Evolutionary conservation across 371 early-diverging fungal species (phyloP).

Genomic region (Rhizopus sp.): DNA sequence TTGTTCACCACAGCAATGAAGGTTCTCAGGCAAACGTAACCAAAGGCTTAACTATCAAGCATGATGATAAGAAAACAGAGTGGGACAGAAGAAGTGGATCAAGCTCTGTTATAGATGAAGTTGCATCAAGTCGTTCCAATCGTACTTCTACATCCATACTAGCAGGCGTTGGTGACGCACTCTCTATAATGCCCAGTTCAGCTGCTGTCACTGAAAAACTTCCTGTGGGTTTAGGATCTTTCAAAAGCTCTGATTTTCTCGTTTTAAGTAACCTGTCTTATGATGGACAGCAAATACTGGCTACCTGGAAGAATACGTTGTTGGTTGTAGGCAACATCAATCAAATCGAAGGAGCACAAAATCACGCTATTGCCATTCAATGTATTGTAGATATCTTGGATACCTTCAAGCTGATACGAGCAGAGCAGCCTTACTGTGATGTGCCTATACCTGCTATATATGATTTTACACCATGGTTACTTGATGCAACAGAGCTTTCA

Average conservation of each 20-base stretch:
- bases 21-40: conserved; percentile 8
- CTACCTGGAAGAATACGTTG: conserved; percentile 72
- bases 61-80: conserved; percentile 23
- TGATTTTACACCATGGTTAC: conserved; percentile 67
- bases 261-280: conserved; percentile 38
- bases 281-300: conserved; percentile 43
- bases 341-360: conserved; percentile 58
- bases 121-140: conserved; percentile 40
- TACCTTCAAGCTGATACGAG: conserved; percentile 51
- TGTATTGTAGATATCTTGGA: conserved; percentile 76
- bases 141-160: conserved; percentile 38
- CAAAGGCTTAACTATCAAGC: conserved; percentile 5
- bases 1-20: conserved; percentile 37
- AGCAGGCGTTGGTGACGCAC: conserved; percentile 10
- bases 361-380: conserved; percentile 69
- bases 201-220: conserved; percentile 40
- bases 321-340: conserved; percentile 73
- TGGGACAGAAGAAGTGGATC: conserved; percentile 23
- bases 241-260: conserved; percentile 48
- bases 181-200: conserved; percentile 33
- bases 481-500: conserved; percentile 66
- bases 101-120: conserved; percentile 27
- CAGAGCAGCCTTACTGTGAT: conserved; percentile 59
- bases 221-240: conserved; percentile 39
- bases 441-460: conserved; percentile 62